Conservation (phyloP, 164 flowering plant genomes). For the Houttuynia cordata region DNA sequence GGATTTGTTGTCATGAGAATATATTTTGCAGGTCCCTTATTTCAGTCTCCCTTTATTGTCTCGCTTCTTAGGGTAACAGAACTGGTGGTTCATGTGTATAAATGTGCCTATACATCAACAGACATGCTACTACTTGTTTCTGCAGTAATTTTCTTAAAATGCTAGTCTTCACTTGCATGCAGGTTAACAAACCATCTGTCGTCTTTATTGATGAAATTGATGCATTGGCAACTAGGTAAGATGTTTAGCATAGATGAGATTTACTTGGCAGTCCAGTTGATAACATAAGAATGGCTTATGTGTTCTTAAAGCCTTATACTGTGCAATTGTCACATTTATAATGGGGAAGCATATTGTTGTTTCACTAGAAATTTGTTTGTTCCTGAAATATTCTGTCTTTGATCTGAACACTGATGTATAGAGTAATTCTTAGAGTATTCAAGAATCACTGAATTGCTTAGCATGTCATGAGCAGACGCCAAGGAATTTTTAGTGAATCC, state of each 20-base stretch:
- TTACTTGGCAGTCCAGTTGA: background rate
- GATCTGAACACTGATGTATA: background rate
- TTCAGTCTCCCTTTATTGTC: no score
- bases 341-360: no score
- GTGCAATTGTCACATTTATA: no score
- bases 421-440: background rate
- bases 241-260: background rate
- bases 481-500: constrained; percentile 59
- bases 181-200: constrained; percentile 96
- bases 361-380: no score
- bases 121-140: no score
- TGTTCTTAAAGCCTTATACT: background rate
- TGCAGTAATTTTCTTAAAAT: background rate
- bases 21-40: no score
- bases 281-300: background rate
- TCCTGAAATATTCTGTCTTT: background rate
- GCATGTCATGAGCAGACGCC: constrained; percentile 50
- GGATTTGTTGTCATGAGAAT: no score
- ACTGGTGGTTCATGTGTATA: no score
- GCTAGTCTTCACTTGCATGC: constrained; percentile 17
- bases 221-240: constrained; percentile 84
- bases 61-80: no score
- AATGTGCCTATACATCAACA: no score
- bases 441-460: constrained; percentile 1
- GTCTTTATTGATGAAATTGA: constrained; percentile 97